These are phyloP conservation scores for Wallacemonas sp. DNA, from an alignment of 208 protist genomes.

Conservation along the genomic window DNA sequence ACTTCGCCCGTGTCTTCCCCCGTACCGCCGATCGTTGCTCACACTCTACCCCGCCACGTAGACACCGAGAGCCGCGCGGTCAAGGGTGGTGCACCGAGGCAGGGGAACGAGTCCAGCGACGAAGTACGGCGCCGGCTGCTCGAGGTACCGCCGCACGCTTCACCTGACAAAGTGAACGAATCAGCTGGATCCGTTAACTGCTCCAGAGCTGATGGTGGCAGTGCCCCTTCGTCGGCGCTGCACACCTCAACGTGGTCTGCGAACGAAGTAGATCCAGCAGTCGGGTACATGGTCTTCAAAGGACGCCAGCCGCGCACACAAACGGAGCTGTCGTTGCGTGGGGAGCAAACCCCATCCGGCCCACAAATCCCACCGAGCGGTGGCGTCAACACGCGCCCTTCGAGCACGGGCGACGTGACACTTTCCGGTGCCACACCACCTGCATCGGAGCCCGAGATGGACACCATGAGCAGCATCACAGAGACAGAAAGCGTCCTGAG, in stretches of 20 bases:
- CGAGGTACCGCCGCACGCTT: neutral
- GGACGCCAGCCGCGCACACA: neutral
- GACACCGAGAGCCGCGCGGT: neutral
- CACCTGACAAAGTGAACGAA: neutral
- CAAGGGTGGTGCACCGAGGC: neutral
- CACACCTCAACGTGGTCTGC: constrained; percentile 5
- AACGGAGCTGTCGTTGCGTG: too few species aligned
- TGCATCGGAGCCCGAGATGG: neutral
- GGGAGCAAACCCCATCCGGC: too few species aligned
- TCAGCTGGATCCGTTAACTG: too few species aligned
- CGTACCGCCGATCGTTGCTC: neutral
- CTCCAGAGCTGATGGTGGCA: too few species aligned
- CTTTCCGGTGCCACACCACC: neutral
- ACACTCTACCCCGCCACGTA: neutral
- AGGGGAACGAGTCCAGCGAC: too few species aligned
- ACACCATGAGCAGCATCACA: constrained; percentile 8
- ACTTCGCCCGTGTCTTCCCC: neutral
- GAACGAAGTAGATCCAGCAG: neutral
- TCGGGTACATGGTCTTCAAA: constrained; percentile 7
- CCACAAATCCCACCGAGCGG: too few species aligned
- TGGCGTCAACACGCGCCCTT: too few species aligned
- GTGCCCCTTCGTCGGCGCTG: too few species aligned
- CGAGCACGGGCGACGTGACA: neutral
- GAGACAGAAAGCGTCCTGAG: neutral
- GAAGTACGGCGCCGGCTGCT: too few species aligned